A percentile compares a stretch with the other conserved stretches of the same genome.
Conservation (phyloP, 139 green algal species). For the Asterochloris erici region DNA sequence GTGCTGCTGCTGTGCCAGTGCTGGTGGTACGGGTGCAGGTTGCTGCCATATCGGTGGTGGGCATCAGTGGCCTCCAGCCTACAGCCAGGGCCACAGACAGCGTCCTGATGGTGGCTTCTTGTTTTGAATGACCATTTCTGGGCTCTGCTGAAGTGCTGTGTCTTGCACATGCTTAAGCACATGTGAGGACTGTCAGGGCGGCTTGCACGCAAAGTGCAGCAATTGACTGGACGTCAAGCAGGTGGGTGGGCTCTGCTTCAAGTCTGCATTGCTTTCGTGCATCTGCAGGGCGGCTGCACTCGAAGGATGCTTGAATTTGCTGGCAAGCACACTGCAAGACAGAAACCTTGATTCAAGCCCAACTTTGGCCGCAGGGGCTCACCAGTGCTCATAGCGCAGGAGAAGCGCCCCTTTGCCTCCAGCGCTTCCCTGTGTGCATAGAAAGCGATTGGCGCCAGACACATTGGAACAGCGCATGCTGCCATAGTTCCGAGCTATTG, state of each 20-base stretch:
- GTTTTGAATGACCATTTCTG: neutral
- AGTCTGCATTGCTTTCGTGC: neutral
- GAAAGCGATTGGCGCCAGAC: no score
- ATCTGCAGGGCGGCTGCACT: neutral
- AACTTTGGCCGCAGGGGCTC: neutral
- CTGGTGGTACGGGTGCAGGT: conserved; percentile 54
- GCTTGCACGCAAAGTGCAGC: neutral
- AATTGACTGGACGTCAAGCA: neutral
- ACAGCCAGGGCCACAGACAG: conserved; percentile 5
- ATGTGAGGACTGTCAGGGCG: neutral
- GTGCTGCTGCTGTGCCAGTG: conserved; percentile 27
- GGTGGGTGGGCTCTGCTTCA: neutral
- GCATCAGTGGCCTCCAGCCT: conserved; percentile 64
- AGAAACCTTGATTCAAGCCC: neutral
- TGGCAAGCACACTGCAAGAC: neutral
- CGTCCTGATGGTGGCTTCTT: no score
- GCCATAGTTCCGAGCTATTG: no score
- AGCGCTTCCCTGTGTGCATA: neutral
- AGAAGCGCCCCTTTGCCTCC: conserved; percentile 1
- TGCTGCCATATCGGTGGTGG: conserved; percentile 63
- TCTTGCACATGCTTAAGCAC: no score
- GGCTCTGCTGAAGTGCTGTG: neutral
- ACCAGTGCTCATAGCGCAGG: conserved; percentile 23
- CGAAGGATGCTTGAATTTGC: neutral
- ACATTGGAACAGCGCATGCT: no score